These are phyloP conservation scores for Solanum chacoense DNA, from an alignment of 305 asterid genomes.

Conservation along the genomic window DNA sequence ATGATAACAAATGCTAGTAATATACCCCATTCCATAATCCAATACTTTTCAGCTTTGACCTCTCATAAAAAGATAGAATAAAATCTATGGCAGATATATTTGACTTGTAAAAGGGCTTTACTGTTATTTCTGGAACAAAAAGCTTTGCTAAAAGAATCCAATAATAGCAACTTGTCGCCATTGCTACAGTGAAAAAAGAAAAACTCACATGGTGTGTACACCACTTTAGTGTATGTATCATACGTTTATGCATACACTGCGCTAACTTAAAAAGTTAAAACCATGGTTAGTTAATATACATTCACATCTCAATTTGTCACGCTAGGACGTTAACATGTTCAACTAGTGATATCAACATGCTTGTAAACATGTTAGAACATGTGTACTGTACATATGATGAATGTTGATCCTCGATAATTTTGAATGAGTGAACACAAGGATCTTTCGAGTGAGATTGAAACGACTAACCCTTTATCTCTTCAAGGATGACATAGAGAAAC, in stretches of 20 bases:
- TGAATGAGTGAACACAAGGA: not conserved
- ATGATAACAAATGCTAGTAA: not conserved
- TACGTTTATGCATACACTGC: not conserved
- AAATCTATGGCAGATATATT: slow-evolving; percentile 2
- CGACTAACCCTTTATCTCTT: slow-evolving; percentile 24
- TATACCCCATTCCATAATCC: not conserved
- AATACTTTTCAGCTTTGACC: slow-evolving; percentile 6
- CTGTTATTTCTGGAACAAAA: not conserved
- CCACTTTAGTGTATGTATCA: not conserved
- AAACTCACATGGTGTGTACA: not conserved
- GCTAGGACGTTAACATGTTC: not conserved
- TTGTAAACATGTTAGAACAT: not conserved
- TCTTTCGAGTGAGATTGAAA: not conserved
- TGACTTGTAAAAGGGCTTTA: not conserved
- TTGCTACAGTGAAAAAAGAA: not conserved
- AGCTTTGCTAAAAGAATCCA: slow-evolving; percentile 5
- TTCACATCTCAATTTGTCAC: not conserved
- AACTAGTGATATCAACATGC: not conserved
- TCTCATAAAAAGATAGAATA: slow-evolving; percentile 4
- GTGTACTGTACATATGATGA: not conserved
- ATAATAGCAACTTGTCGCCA: not conserved
- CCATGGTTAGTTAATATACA: not conserved
- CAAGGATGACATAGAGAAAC: slow-evolving; percentile 54
- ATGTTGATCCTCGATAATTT: not conserved
- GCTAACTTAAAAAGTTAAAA: not conserved